Percentiles rank a stretch among this genome's conserved stretches.
Evolutionary conservation across 768 basidiomycete species (phyloP).

Genomic region (Lentinula guzmanii): DNA sequence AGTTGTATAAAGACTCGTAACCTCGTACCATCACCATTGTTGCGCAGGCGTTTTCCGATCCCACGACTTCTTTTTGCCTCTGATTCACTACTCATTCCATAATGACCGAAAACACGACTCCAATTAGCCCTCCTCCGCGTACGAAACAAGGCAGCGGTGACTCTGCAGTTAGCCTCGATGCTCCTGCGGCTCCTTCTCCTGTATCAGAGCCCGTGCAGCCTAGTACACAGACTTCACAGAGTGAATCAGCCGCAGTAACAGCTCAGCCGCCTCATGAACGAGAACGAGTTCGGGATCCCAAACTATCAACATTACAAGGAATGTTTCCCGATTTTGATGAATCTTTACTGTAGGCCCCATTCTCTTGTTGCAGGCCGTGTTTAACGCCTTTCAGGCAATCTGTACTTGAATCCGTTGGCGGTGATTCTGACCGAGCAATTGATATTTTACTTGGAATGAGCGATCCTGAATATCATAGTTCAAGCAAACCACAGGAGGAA

Average conservation of each 20-base stretch:
- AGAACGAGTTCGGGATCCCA: constrained; percentile 29
- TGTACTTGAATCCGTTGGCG: constrained; percentile 66
- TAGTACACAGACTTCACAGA: neutral
- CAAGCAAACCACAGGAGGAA: constrained; percentile 19
- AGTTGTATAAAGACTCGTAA: neutral
- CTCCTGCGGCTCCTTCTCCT: neutral
- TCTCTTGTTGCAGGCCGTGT: neutral
- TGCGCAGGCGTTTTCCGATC: neutral
- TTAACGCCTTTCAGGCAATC: constrained; percentile 37
- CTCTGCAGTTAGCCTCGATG: neutral
- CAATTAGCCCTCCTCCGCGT: neutral
- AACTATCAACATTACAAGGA: constrained; percentile 47
- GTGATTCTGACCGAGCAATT: constrained; percentile 69
- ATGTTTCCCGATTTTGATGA: constrained; percentile 84
- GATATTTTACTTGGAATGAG: constrained; percentile 80
- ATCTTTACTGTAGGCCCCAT: constrained; percentile 48
- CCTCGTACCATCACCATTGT: neutral
- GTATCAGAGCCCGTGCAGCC: neutral
- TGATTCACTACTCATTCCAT: neutral
- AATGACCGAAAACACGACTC: neutral
- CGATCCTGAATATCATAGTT: constrained; percentile 64
- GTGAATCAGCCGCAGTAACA: neutral
- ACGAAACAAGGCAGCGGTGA: neutral
- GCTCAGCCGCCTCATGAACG: neutral
- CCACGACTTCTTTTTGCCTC: neutral